Evolutionary conservation across 441 rosid genomes (phyloP), one percentile per base, ranked within the genome.

Genomic region (Populus trichocarpa): DNA sequence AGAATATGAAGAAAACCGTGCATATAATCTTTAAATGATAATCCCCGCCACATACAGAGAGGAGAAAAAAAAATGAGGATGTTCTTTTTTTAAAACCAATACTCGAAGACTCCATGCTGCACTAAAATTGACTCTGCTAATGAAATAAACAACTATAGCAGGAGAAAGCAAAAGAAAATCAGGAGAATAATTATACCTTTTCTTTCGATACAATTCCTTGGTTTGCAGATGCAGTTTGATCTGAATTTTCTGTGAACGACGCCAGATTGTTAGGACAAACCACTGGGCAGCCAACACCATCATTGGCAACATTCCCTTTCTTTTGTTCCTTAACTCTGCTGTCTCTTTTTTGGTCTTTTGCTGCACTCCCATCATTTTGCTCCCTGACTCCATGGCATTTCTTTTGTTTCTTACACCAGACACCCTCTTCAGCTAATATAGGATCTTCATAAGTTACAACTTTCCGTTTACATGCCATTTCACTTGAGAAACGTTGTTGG

Each of bases 141-240:
- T 35, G 46, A 7, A 32, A 32, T 20, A 69, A 33, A 69, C 13
- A 69, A 20, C 13, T n/a, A 20, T 26, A 33, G 59, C 5, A 30
- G 40, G 35, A 33, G 9, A 40, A 53, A 20, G 33, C 35, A 46
- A 61, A 74, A 46, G 69, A 65, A 75, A 53, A 30, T 59, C 16
- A n/a, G 26, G 73, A 30, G 46, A 50, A 80, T 76, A 75, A 69
- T 30, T 12, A 71, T 82, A 95, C 99, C 97, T 84, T 85, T 78
- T 80, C 80, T 75, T 83, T 76, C 36, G 85, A 77, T 74, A 69
- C 71, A 81, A 70, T 77, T 83, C 70, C 89, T 79, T 79, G 83
- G 63, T 70, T 74, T 79, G 57, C 76, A 78, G 50, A 79, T 63
- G 78, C 80, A 72, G 67, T 73, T 81, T 81, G 80, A 79, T 83